A percentile compares a stretch with the other conserved stretches of the same genome.
Conservation (phyloP, 2,329 filamentous ascomycete genomes). For the Fusarium solani-melongenae region DNA sequence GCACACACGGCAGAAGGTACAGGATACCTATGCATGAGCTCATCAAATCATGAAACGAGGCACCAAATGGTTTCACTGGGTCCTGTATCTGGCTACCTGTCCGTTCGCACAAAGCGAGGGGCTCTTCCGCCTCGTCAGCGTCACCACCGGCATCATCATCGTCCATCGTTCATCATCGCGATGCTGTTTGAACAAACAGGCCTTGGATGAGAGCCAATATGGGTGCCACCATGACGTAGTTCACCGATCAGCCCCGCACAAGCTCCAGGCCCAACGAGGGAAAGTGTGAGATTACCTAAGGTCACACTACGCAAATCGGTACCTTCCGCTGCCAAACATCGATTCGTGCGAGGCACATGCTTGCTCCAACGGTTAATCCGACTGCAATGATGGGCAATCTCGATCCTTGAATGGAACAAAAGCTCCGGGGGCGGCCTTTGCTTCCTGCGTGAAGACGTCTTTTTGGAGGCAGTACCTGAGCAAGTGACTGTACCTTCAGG, state of each 20-base stretch:
- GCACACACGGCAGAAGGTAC: conserved; percentile 18
- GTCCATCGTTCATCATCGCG: conserved; percentile 38
- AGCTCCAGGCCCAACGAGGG: conserved; percentile 38
- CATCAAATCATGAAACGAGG: conserved; percentile 10
- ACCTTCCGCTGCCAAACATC: conserved; percentile 19
- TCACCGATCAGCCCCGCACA: conserved; percentile 29
- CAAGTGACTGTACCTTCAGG: neutral
- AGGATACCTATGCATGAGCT: conserved; percentile 29
- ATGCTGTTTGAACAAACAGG: conserved; percentile 28
- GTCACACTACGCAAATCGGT: neutral
- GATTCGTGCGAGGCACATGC: conserved; percentile 19
- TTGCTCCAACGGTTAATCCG: conserved; percentile 12
- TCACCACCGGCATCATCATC: conserved; percentile 39
- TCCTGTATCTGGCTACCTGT: conserved; percentile 14
- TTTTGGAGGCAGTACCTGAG: neutral
- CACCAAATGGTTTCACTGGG: conserved; percentile 15
- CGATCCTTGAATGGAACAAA: conserved; percentile 35
- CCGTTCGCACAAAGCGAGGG: conserved; percentile 2
- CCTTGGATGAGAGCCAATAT: conserved; percentile 31
- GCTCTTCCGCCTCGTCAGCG: conserved; percentile 14
- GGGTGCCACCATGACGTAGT: conserved; percentile 41
- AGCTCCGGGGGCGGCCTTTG: conserved; percentile 22
- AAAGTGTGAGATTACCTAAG: conserved; percentile 26
- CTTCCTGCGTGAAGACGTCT: neutral
- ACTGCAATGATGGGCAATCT: conserved; percentile 14